A percentile compares a stretch with the other conserved stretches of the same genome.
Conservation (phyloP, 2,329 filamentous ascomycete genomes). For the Sclerotinia sclerotiorum region DNA sequence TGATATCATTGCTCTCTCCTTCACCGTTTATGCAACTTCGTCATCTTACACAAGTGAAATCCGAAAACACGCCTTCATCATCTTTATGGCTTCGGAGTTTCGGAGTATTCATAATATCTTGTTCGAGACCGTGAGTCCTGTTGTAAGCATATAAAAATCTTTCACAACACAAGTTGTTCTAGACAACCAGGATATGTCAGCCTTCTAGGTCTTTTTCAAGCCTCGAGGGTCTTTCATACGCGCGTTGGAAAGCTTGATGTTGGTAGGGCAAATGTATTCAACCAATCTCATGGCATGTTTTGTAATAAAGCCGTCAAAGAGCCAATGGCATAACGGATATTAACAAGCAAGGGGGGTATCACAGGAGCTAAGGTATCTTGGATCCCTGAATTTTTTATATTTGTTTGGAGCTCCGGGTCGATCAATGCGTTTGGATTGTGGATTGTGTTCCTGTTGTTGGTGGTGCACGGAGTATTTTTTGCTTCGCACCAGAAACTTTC, state of each 20-base stretch:
- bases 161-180: not conserved
- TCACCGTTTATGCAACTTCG: not conserved
- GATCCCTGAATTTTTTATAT: not conserved
- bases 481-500: not conserved
- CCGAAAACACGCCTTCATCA: not conserved
- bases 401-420: not conserved
- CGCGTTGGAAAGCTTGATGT: not conserved
- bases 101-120: not conserved
- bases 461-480: not conserved
- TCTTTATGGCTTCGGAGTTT: not conserved
- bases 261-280: not conserved
- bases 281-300: not conserved
- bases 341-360: constrained; percentile 1
- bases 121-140: not conserved
- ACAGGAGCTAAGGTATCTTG: not conserved
- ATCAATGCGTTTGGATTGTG: not conserved
- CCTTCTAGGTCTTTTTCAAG: not conserved
- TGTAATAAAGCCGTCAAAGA: not conserved
- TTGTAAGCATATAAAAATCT: not conserved
- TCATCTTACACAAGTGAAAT: not conserved
- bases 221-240: not conserved
- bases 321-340: constrained; percentile 5
- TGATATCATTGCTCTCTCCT: not conserved
- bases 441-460: not conserved
- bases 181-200: constrained; percentile 1